phyloP scores from a whole-genome alignment of 768 basidiomycete genomes.

The Kwoniella shandongensis region DNA sequence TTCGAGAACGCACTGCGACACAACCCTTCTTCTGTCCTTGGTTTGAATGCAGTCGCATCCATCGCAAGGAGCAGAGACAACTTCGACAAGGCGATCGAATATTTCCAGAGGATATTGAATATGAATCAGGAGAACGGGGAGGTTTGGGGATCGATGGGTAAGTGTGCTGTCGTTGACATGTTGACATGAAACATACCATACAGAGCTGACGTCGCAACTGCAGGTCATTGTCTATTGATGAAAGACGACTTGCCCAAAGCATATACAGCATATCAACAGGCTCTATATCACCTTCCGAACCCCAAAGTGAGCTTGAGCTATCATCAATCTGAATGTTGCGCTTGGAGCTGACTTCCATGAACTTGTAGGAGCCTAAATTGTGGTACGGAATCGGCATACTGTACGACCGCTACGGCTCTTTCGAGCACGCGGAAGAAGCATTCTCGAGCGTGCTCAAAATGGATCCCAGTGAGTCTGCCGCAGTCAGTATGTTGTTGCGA shows the following conservation, averaged over 20 bases:
- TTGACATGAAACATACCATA: too few species aligned
- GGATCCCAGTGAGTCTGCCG: conserved; percentile 76
- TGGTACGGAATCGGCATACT: conserved; percentile 99
- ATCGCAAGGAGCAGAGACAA: conserved; percentile 98
- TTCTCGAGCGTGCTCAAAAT: conserved; percentile 93
- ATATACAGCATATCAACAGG: conserved; percentile 97
- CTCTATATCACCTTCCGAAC: conserved; percentile 89
- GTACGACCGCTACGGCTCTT: conserved; percentile 95
- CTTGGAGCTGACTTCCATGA: conserved; percentile 10
- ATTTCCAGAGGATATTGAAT: conserved; percentile 86
- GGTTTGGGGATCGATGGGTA: conserved; percentile 93
- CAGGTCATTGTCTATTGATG: conserved; percentile 97
- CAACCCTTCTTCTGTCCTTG: conserved; percentile 85
- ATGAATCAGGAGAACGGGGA: conserved; percentile 96
- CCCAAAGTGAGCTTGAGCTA: conserved; percentile 69
- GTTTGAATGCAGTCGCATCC: conserved; percentile 89
- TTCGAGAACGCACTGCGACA: conserved; percentile 96
- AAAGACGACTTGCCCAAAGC: conserved; percentile 99
- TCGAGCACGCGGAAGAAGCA: conserved; percentile 98
- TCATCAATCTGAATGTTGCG: background rate
- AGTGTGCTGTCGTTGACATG: conserved; percentile 26
- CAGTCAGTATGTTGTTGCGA: background rate
- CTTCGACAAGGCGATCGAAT: conserved; percentile 95
- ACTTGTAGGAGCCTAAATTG: conserved; percentile 88
- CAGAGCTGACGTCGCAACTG: background rate